Conservation (phyloP, 2,329 filamentous ascomycete species). For the Aspergillus bombycis region DNA sequence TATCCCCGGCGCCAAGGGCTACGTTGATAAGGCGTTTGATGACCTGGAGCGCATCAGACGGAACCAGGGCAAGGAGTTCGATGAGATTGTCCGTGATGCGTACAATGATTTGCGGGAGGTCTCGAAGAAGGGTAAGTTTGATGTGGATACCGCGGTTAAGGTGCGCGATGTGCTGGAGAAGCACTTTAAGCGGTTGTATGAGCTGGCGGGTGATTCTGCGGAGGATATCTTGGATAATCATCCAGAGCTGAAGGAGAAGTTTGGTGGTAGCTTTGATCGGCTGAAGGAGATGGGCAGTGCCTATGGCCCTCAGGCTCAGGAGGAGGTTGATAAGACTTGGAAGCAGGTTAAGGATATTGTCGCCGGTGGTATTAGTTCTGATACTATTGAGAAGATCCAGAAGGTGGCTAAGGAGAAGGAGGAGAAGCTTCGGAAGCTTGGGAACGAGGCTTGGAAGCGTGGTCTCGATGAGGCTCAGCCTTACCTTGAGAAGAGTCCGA, state of each 20-base stretch:
- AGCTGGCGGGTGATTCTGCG: slow-evolving; percentile 65
- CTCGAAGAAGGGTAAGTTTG: slow-evolving; percentile 62
- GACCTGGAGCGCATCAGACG: slow-evolving; percentile 69
- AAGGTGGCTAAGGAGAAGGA: slow-evolving; percentile 71
- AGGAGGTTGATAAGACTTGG: slow-evolving; percentile 74
- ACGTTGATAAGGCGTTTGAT: slow-evolving; percentile 70
- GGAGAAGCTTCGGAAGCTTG: slow-evolving; percentile 67
- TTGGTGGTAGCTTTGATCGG: slow-evolving; percentile 69
- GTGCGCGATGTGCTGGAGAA: slow-evolving; percentile 67
- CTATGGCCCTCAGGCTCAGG: slow-evolving; percentile 76
- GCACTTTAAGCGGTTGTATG: slow-evolving; percentile 61
- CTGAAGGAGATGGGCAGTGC: slow-evolving; percentile 70
- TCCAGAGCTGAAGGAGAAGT: slow-evolving; percentile 71
- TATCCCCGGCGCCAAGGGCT: slow-evolving; percentile 70
- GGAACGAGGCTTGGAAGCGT: slow-evolving; percentile 73
- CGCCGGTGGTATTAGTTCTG: slow-evolving; percentile 61
- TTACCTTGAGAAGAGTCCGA: slow-evolving; percentile 74
- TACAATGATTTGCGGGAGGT: slow-evolving; percentile 52
- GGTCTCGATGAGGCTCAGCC: slow-evolving; percentile 72
- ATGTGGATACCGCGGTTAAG: slow-evolving; percentile 63
- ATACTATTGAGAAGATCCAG: slow-evolving; percentile 57
- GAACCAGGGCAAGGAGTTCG: slow-evolving; percentile 71
- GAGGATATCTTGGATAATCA: slow-evolving; percentile 72
- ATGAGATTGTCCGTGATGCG: slow-evolving; percentile 59
- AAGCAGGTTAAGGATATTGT: slow-evolving; percentile 66